Base-by-base conservation (phyloP, 2,329 filamentous ascomycete genomes). In the Colletotrichum paranaense region DNA sequence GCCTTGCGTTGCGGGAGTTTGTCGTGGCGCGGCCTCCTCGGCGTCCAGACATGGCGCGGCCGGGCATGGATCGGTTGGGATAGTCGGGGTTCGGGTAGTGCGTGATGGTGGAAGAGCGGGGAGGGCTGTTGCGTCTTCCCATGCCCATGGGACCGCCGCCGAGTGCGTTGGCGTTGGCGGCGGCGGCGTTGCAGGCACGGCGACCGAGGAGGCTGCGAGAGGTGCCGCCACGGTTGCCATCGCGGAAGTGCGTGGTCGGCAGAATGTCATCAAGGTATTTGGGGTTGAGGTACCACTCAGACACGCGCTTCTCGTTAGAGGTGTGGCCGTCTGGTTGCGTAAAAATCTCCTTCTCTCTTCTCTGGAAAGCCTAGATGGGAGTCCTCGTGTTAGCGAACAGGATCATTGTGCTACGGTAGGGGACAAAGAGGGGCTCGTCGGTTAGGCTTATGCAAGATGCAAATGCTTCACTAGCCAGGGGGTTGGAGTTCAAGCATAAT, bases 221-320 rank as follows among this genome's bases (percentile, higher is more conserved):
- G 76, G 58, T 73, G 49, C 26, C 30, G 55, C 70, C 30, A 46
- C 70, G 70, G 28, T 56, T 46, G 22, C 19, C 30, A n/a, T 32
- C 53, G 28, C 70, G 70, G 81, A 94, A 95, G 75, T 92, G 86
- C 1, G 96, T 98, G 0, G 96, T 98, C 72, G 94, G 96, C 82
- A 95, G 91, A 62, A 98, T 93, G 30, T 94, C 94, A 28, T 92
- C 84, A 24, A 83, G 84, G 0, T 94, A 94, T 81, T 92, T 91
- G 1, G 90, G 85, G 46, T 92, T 92, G 30, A 98, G 85, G 56
- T 91, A 89, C 96, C 96, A 98, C 81, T 93, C 90, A 62, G 89
- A 92, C 2, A 90, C 89, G 79, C 93, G 95, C 79, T 93, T 76
- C 46, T 58, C 65, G 9, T 38, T 65, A 42, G 56, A 46, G 24